Evolutionary conservation across 179 eudicot genomes (phyloP).

Genomic region (Silene coronaria): DNA sequence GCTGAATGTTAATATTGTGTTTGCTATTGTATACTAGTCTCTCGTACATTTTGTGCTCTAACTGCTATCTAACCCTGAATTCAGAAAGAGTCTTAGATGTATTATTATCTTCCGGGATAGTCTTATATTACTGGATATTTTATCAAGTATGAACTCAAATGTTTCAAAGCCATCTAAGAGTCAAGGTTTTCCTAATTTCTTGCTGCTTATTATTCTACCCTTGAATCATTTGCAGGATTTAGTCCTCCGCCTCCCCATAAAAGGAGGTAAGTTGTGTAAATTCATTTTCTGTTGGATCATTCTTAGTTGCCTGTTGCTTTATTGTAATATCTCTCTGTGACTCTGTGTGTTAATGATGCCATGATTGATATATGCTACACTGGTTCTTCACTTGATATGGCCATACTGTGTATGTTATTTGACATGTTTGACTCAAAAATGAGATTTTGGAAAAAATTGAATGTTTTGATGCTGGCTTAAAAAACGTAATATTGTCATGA

Average conservation of each 20-base stretch:
- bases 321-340: background rate
- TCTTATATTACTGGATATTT: background rate
- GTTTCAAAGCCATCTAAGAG: background rate
- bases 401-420: background rate
- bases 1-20: too few relatives aligned
- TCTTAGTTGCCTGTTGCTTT: conserved; percentile 4
- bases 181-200: background rate
- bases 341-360: background rate
- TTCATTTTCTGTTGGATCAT: conserved; percentile 1
- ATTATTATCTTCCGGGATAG: background rate
- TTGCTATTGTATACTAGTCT: too few relatives aligned
- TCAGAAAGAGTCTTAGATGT: background rate
- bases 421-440: background rate
- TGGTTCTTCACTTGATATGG: background rate
- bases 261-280: conserved; percentile 37
- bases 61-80: too few relatives aligned
- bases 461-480: background rate
- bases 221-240: conserved; percentile 38
- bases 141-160: background rate
- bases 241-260: conserved; percentile 37
- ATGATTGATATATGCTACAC: conserved; percentile 6
- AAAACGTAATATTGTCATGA: background rate
- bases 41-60: too few relatives aligned
- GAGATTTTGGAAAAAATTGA: background rate
- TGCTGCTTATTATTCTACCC: conserved; percentile 2